These are phyloP conservation scores for Monosporozyma yasuniensis DNA, from an alignment of 805 yeast genomes.

Conservation along the genomic window DNA sequence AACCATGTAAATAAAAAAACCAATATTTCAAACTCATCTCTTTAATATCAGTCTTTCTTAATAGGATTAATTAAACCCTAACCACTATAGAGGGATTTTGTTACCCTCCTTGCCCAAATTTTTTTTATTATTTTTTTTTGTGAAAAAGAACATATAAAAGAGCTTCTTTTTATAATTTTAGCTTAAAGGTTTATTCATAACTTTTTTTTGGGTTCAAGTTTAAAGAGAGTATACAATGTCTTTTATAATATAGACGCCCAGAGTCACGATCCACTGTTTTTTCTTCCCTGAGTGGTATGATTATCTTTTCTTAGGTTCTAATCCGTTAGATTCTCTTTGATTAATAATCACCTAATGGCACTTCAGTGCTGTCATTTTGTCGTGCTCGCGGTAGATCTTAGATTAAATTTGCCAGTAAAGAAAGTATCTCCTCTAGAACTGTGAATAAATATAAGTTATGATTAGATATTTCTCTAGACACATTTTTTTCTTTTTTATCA, in stretches of 20 bases:
- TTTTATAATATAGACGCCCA: conserved; percentile 63
- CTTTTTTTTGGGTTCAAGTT: background rate
- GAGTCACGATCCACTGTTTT: conserved; percentile 37
- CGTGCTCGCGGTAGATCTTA: conserved; percentile 95
- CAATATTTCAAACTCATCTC: background rate
- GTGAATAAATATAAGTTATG: conserved; percentile 18
- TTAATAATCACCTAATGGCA: conserved; percentile 10
- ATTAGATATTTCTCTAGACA: conserved; percentile 18
- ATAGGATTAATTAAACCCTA: background rate
- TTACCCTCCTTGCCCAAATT: background rate
- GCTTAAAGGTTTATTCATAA: too few relatives aligned
- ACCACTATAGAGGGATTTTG: background rate
- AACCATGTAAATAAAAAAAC: background rate
- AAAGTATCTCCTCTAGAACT: conserved; percentile 23
- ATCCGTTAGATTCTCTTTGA: background rate
- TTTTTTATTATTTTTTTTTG: background rate
- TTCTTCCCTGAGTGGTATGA: conserved; percentile 1
- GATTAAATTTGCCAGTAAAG: conserved; percentile 37
- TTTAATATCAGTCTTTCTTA: background rate
- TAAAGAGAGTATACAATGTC: conserved; percentile 33
- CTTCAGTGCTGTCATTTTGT: conserved; percentile 26
- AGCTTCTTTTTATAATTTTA: too few relatives aligned
- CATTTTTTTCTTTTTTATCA: conserved; percentile 3
- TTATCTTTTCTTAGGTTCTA: conserved; percentile 1
- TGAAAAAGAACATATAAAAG: background rate